Conservation (phyloP, 192 early-diverging fungal species). For the Backusella morwellensis region DNA sequence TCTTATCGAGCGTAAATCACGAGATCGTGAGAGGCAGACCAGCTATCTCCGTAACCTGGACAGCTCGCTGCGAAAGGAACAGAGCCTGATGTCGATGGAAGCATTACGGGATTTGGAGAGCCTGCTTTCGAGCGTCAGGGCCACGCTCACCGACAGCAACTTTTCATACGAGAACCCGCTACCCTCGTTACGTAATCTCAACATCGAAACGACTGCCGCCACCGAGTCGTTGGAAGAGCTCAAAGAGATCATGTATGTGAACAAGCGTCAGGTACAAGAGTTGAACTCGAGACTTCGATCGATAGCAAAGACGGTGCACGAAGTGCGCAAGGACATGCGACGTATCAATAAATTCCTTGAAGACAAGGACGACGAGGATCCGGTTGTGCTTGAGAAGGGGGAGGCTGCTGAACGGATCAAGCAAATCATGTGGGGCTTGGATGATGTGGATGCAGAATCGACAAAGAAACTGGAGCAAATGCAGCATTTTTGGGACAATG, state of each 20-base stretch:
- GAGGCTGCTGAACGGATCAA: constrained; percentile 35
- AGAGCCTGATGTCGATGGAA: constrained; percentile 19
- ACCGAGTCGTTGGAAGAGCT: constrained; percentile 37
- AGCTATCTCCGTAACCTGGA: constrained; percentile 29
- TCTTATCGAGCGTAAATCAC: constrained; percentile 25
- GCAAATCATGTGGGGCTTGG: constrained; percentile 43
- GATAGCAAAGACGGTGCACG: constrained; percentile 40
- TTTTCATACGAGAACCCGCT: constrained; percentile 33
- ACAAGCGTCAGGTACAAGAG: constrained; percentile 38
- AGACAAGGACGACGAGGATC: constrained; percentile 37
- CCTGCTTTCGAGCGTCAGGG: constrained; percentile 13
- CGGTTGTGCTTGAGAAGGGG: constrained; percentile 34
- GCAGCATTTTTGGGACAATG: constrained; percentile 34
- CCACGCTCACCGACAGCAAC: constrained; percentile 17
- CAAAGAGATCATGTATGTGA: constrained; percentile 42
- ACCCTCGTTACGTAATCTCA: constrained; percentile 26
- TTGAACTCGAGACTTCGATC: constrained; percentile 31
- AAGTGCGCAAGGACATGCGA: constrained; percentile 37
- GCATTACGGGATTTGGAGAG: constrained; percentile 24
- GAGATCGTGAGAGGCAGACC: constrained; percentile 36
- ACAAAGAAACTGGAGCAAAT: constrained; percentile 36
- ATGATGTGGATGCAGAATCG: constrained; percentile 32
- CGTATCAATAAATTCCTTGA: constrained; percentile 34
- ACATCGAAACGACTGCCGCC: constrained; percentile 24
- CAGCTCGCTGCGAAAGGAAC: constrained; percentile 28